Evolutionary conservation across 2,329 filamentous ascomycete genomes (phyloP), one percentile per base, ranked within the genome.

Genomic region (Dothistroma pini): DNA sequence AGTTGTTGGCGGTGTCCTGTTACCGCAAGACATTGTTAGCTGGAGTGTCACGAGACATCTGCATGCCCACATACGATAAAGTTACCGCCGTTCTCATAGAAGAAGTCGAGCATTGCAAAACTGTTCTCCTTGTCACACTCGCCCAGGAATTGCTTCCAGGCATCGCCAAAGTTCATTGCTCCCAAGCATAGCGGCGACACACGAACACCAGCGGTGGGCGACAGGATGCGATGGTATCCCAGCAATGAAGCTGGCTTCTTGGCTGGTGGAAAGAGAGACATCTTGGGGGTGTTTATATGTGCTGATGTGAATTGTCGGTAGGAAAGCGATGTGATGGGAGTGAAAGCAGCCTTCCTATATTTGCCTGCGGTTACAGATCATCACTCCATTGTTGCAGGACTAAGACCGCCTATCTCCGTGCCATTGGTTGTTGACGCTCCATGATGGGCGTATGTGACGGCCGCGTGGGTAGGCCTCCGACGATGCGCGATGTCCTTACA

Each of bases 101-200:
- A 75, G 59, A 64, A 68, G 57, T 75, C 74, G 25, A 75, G 65
- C 34, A 75, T 69, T 49, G 69, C 68, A 58, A 75, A 74, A 6
- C 64, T 63, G 2, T 67, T 65, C 59, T 74, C 69, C 63, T 70
- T 70, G 63, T 60, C 66, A 57, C 68, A 71, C 31, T 69, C 67
- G 14, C 73, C 72, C 57, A 73, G 62, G 57, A 66, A 67, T 12
- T 55, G 25, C 41, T 69, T 70, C 80, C 79, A 82, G 6, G 77
- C 76, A 32, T 80, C 75, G 12, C 81, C 81, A 64, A 84, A 81
- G 67, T 80, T 83, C 80, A 83, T 83, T 0, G 76, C 75, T 22
- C 81, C 82, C 1, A 84, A 74, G 57, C 81, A 84, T 69, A 84
- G 70, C 35, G 82, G 82, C 25, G 78, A 81, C 16, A 84, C 82